These are phyloP conservation scores for Fusarium sp. DNA, from an alignment of 2,329 filamentous ascomycete species.

Conservation along the genomic window DNA sequence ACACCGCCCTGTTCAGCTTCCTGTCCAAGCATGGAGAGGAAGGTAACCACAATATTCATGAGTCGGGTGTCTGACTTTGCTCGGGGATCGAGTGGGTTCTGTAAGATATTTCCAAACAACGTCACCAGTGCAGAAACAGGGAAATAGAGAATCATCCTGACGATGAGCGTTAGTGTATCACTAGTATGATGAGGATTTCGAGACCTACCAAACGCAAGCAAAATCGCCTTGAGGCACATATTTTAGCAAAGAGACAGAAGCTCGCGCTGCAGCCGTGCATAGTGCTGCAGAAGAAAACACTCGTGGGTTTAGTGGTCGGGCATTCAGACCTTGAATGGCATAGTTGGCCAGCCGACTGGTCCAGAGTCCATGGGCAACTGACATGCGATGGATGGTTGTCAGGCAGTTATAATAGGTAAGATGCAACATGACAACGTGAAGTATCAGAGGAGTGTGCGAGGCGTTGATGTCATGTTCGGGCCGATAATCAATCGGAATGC, in stretches of 20 bases:
- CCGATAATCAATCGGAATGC: conserved; percentile 94
- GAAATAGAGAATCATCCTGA: conserved; percentile 91
- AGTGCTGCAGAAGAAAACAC: conserved; percentile 94
- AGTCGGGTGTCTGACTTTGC: conserved; percentile 89
- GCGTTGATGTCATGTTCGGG: conserved; percentile 97
- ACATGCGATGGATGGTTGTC: conserved; percentile 98
- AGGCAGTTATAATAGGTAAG: conserved; percentile 98
- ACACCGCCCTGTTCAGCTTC: conserved; percentile 93
- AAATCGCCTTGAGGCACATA: conserved; percentile 97
- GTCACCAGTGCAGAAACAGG: conserved; percentile 95
- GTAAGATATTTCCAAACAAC: conserved; percentile 93
- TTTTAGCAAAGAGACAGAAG: conserved; percentile 92
- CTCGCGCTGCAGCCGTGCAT: conserved; percentile 91
- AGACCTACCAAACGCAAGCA: conserved; percentile 88
- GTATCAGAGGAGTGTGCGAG: conserved; percentile 89
- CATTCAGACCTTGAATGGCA: conserved; percentile 93
- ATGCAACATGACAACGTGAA: conserved; percentile 94
- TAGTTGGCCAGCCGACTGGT: conserved; percentile 94
- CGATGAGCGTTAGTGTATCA: conserved; percentile 44
- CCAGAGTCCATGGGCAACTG: conserved; percentile 97
- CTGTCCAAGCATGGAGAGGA: conserved; percentile 87
- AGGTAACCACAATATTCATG: conserved; percentile 93
- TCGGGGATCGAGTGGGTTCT: conserved; percentile 90
- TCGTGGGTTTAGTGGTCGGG: conserved; percentile 88
- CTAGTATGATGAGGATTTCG: neutral